These are phyloP conservation scores for Monosporascus sp. DNA, from an alignment of 2,329 filamentous ascomycete species.

Conservation along the genomic window DNA sequence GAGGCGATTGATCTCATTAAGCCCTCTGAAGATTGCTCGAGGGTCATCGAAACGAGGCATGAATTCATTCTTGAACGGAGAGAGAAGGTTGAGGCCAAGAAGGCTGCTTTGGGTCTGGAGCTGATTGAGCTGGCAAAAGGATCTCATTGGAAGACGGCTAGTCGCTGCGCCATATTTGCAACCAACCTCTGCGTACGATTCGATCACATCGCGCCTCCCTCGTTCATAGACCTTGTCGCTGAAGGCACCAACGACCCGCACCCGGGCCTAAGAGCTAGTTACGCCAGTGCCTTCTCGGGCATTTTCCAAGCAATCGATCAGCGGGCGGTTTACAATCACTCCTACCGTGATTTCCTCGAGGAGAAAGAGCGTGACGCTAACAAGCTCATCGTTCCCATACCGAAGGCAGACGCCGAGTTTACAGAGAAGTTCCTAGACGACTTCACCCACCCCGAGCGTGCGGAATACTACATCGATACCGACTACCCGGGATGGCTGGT, in stretches of 20 bases:
- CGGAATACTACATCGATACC: constrained; percentile 84
- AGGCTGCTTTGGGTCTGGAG: constrained; percentile 73
- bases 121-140: constrained; percentile 69
- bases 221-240: constrained; percentile 78
- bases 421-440: constrained; percentile 71
- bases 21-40: constrained; percentile 58
- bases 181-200: constrained; percentile 90
- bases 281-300: constrained; percentile 68
- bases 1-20: constrained; percentile 65
- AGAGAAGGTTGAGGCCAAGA: constrained; percentile 74
- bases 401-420: constrained; percentile 69
- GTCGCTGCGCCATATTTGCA: constrained; percentile 82
- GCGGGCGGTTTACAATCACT: constrained; percentile 77
- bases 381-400: constrained; percentile 67
- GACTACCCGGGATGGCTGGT: constrained; percentile 96
- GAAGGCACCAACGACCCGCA: constrained; percentile 85
- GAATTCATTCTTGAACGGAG: constrained; percentile 71
- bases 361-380: constrained; percentile 75
- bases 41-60: constrained; percentile 60
- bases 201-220: constrained; percentile 73
- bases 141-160: constrained; percentile 96
- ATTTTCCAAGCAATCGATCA: constrained; percentile 84
- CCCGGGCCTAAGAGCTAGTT: constrained; percentile 75
- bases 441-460: constrained; percentile 66
- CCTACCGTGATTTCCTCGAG: constrained; percentile 79